Percentiles rank a stretch among this genome's conserved stretches.
Conservation (phyloP, 2,329 filamentous ascomycete genomes). For the Penicillium sp. region DNA sequence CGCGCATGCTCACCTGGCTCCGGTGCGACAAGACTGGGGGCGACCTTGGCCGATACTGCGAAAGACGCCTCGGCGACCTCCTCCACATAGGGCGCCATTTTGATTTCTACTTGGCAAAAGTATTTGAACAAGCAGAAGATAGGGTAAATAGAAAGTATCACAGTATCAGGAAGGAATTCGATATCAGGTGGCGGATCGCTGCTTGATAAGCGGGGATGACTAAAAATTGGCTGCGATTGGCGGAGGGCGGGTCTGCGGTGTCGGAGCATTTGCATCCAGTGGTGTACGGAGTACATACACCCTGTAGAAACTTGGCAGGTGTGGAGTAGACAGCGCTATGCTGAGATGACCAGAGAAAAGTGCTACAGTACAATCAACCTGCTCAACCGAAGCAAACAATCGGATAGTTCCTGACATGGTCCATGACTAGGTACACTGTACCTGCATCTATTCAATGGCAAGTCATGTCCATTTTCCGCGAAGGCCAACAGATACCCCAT, state of each 20-base stretch:
- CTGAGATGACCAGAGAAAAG: too few species aligned
- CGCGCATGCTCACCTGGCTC: constrained; percentile 61
- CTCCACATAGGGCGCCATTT: constrained; percentile 79
- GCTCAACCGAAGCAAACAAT: too few species aligned
- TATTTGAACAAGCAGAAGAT: background rate
- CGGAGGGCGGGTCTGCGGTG: constrained; percentile 6
- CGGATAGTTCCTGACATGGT: too few species aligned
- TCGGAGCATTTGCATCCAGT: constrained; percentile 47
- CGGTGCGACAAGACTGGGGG: constrained; percentile 83
- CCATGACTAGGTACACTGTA: too few species aligned
- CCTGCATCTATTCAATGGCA: too few species aligned
- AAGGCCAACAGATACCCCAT: too few species aligned
- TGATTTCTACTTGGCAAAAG: background rate
- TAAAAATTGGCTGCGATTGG: constrained; percentile 6
- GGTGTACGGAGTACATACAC: too few species aligned
- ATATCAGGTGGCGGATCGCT: constrained; percentile 22
- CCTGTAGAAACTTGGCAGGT: constrained; percentile 39
- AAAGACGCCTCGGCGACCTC: constrained; percentile 69
- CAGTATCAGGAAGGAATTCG: background rate
- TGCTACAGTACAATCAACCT: too few species aligned
- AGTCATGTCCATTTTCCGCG: too few species aligned
- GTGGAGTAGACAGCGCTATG: too few species aligned
- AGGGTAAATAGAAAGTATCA: background rate
- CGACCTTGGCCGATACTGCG: constrained; percentile 69
- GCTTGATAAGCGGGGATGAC: constrained; percentile 14